These are phyloP conservation scores for Tricholoma terreum DNA, from an alignment of 768 basidiomycete genomes.

Conservation along the genomic window DNA sequence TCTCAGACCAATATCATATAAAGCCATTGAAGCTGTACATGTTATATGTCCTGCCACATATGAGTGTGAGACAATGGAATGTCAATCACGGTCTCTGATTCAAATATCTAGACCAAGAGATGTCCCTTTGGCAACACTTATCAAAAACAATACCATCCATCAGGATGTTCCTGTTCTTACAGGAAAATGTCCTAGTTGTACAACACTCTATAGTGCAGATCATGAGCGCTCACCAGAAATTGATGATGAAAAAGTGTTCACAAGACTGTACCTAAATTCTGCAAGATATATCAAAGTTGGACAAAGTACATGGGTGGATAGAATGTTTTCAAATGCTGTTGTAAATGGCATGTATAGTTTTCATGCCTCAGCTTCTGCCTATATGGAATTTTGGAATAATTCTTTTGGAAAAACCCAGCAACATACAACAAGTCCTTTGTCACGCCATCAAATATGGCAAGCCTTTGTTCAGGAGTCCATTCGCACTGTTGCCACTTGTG, in stretches of 20 bases:
- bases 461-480: too few species aligned
- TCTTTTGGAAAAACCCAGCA: too few species aligned
- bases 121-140: slow-evolving; percentile 14
- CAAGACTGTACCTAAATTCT: slow-evolving; percentile 6
- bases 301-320: slow-evolving; percentile 9
- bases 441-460: too few species aligned
- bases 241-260: neutral
- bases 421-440: too few species aligned
- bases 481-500: too few species aligned
- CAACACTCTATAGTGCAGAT: slow-evolving; percentile 13
- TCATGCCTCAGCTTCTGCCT: too few species aligned
- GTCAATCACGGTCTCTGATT: slow-evolving; percentile 2
- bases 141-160: slow-evolving; percentile 8
- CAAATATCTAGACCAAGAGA: slow-evolving; percentile 5
- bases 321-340: slow-evolving; percentile 7
- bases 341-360: too few species aligned
- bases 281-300: too few species aligned
- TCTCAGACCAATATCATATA: slow-evolving; percentile 7
- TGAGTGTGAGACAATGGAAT: slow-evolving; percentile 8
- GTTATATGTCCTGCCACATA: slow-evolving; percentile 9
- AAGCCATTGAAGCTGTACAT: slow-evolving; percentile 6
- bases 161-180: slow-evolving; percentile 10
- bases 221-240: slow-evolving; percentile 6
- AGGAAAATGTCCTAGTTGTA: slow-evolving; percentile 10
- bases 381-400: too few species aligned